phyloP scores from a whole-genome alignment of 2,329 filamentous ascomycete genomes.

The Alternaria ventricosa region DNA sequence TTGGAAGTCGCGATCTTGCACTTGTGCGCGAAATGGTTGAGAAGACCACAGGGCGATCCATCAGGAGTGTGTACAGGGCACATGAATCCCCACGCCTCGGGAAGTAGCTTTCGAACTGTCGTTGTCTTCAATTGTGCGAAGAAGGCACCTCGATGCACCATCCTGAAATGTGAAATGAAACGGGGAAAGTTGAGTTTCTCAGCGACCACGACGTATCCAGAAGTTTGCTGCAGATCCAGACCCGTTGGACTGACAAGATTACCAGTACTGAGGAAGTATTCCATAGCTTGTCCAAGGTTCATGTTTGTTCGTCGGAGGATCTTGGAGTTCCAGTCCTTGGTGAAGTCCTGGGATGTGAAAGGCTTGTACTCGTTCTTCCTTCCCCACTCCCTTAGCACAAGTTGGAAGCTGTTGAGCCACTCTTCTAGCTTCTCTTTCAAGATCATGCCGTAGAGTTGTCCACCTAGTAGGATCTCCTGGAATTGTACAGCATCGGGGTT shows the following conservation, averaged over 20 bases:
- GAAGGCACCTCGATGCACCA: conserved; percentile 98
- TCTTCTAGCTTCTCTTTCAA: conserved; percentile 95
- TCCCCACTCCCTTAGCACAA: conserved; percentile 62
- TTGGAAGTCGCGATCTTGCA: conserved; percentile 83
- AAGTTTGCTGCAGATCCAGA: conserved; percentile 90
- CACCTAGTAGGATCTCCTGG: conserved; percentile 91
- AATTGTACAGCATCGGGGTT: conserved; percentile 97
- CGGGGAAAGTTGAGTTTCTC: conserved; percentile 93
- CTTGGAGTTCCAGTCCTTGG: conserved; percentile 76
- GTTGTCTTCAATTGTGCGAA: conserved; percentile 98
- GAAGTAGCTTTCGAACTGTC: conserved; percentile 90
- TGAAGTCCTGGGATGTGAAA: conserved; percentile 79
- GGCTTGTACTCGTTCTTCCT: conserved; percentile 58
- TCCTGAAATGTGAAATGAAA: conserved; percentile 98
- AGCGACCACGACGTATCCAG: conserved; percentile 94
- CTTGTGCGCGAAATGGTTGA: conserved; percentile 96
- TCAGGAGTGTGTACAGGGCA: conserved; percentile 98
- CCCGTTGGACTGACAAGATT: conserved; percentile 91
- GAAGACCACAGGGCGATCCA: conserved; percentile 89
- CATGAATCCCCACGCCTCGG: conserved; percentile 94
- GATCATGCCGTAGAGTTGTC: conserved; percentile 93
- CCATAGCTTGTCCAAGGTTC: conserved; percentile 83
- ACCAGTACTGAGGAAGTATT: conserved; percentile 96
- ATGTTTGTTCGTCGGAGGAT: conserved; percentile 85
- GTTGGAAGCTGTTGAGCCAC: conserved; percentile 72